Evolutionary conservation across 345 rosid species (phyloP), one percentile per base, ranked within the genome.

Genomic region (Corchorus capsularis): DNA sequence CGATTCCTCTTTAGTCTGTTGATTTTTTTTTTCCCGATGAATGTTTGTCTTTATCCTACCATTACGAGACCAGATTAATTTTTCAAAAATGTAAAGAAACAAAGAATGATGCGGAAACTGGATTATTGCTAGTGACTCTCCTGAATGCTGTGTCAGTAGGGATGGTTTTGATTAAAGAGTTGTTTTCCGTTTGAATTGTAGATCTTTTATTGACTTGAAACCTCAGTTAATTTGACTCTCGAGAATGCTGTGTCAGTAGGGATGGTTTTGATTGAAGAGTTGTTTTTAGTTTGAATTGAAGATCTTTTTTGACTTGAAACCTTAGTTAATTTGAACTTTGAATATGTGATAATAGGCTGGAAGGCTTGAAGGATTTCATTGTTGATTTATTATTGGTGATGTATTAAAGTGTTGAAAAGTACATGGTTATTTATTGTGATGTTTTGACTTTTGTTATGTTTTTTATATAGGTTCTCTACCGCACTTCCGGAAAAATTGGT

Each of bases 401-500:
- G 0, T 12, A 1, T 39, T 65, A 4, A 20, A 0, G 7, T 16
- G 3, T 54, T 37, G 32, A 53, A 27, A 27, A 17, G 17, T 41
- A 35, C 17, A 1, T 39, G 37, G 14, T 45, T 7, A 5, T 20
- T 19, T 53, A 5, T 52, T 60, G 65, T 72, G 20, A 32, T 61
- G 27, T 59, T 75, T 17, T 72, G 79, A 69, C 68, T 80, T 72
- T 11, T 77, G 16, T 77, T 47, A 16, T 43, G 52, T 77, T 83
- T 74, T 16, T 71, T 34, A 34, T 32, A 53, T 86, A 89, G 93
- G 83, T 82, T 69, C 76, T 80, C 76, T 80, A 34, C 80, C 66
- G 72, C 87, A 80, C 68, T 82, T 82, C 73, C 84, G 77, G 70
- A 76, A 77, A 77, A 84, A 81, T 79, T 80, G 78, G 90, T 74